These are phyloP conservation scores for Ilyonectria destructans DNA, from an alignment of 2,329 filamentous ascomycete species.

Conservation along the genomic window DNA sequence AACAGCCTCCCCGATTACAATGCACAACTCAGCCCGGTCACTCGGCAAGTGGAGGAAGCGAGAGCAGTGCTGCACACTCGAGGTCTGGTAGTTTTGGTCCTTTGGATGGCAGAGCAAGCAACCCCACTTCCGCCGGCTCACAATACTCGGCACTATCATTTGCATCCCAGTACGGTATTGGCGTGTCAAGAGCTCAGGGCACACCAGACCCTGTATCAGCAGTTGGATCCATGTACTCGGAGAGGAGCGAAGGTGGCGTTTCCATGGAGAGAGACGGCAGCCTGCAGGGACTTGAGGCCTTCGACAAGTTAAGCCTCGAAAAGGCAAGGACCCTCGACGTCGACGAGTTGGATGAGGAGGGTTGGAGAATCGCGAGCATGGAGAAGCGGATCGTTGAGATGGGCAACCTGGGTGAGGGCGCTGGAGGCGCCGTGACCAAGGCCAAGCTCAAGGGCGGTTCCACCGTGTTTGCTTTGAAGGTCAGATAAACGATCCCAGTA, in stretches of 20 bases:
- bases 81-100: conserved; percentile 88
- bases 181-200: conserved; percentile 74
- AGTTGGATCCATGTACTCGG: conserved; percentile 88
- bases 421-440: conserved; percentile 94
- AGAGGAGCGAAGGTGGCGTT: conserved; percentile 81
- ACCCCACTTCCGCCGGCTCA: conserved; percentile 89
- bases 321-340: conserved; percentile 90
- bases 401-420: conserved; percentile 93
- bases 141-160: conserved; percentile 89
- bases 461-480: conserved; percentile 96
- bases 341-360: conserved; percentile 94
- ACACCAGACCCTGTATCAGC: conserved; percentile 91
- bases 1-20: conserved; percentile 69
- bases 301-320: conserved; percentile 87
- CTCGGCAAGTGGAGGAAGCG: conserved; percentile 84
- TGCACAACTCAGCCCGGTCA: conserved; percentile 71
- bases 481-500: conserved; percentile 57
- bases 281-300: conserved; percentile 81
- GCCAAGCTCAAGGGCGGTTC: conserved; percentile 92
- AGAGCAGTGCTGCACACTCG: conserved; percentile 85
- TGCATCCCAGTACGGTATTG: conserved; percentile 80
- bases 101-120: conserved; percentile 82
- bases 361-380: conserved; percentile 93
- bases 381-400: conserved; percentile 91
- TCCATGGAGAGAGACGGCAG: conserved; percentile 89